Evolutionary conservation across 1,284 basidiomycete genomes (phyloP).

Genomic region (Irpex lacteus): DNA sequence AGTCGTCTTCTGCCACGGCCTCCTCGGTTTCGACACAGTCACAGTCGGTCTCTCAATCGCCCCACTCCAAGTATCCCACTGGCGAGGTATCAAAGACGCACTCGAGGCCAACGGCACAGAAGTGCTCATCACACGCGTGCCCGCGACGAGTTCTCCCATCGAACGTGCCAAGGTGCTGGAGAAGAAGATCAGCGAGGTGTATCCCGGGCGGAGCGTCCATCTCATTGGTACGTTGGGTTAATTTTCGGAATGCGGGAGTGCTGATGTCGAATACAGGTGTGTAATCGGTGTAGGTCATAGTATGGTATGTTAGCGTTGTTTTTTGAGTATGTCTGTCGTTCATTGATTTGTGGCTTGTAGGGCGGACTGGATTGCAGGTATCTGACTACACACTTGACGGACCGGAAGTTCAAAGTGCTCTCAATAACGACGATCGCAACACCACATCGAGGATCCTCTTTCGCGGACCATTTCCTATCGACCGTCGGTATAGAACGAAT

Average conservation of each 20-base stretch:
- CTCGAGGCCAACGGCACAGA: constrained; percentile 87
- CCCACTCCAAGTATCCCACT: constrained; percentile 85
- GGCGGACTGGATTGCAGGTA: constrained; percentile 94
- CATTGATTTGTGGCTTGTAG: constrained; percentile 34
- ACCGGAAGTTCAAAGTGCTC: constrained; percentile 67
- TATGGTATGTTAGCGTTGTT: constrained; percentile 60
- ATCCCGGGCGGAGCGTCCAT: constrained; percentile 82
- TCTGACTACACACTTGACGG: constrained; percentile 69
- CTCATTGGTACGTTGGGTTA: constrained; percentile 61
- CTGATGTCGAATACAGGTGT: constrained; percentile 27
- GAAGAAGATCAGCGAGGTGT: constrained; percentile 73
- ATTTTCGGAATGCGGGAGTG: constrained; percentile 21
- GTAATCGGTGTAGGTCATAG: constrained; percentile 60
- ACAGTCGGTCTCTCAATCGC: constrained; percentile 72
- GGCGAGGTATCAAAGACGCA: constrained; percentile 92
- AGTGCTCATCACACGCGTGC: constrained; percentile 89
- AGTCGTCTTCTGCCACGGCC: constrained; percentile 90
- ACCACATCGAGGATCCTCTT: constrained; percentile 90
- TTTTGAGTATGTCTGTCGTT: no score
- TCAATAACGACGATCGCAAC: constrained; percentile 92
- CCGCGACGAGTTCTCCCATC: constrained; percentile 83
- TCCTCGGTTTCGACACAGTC: constrained; percentile 84
- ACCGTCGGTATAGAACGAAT: constrained; percentile 70
- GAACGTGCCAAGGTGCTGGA: constrained; percentile 89
- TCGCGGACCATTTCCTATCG: constrained; percentile 89